phyloP scores from a whole-genome alignment of 164 flowering plant genomes.

The Stephania yunnanensis region DNA sequence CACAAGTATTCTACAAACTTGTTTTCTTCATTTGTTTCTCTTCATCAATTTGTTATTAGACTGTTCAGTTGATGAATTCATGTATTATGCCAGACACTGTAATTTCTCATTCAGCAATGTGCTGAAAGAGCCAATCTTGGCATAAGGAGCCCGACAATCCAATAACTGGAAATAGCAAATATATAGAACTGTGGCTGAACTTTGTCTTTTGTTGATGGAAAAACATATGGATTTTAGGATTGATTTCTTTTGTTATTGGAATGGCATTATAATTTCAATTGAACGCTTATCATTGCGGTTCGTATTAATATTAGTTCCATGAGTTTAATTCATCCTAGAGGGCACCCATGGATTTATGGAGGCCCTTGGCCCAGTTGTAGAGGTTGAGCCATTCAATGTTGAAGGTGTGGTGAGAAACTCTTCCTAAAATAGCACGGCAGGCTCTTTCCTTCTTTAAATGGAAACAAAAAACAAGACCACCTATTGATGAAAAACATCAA shows the following conservation, averaged over 20 bases:
- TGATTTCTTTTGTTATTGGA: too few species aligned
- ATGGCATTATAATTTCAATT: too few species aligned
- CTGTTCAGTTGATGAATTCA: background rate
- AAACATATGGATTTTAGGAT: too few species aligned
- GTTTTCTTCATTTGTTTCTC: background rate
- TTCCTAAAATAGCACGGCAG: too few species aligned
- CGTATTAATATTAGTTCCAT: background rate
- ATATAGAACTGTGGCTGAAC: background rate
- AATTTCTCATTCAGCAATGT: background rate
- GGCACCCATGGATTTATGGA: too few species aligned
- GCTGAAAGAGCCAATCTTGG: background rate
- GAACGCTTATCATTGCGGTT: background rate
- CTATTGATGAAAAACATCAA: too few species aligned
- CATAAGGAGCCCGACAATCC: background rate
- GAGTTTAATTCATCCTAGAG: background rate
- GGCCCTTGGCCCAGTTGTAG: too few species aligned
- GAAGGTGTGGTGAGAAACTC: too few species aligned
- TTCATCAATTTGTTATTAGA: background rate
- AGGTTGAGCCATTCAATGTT: too few species aligned
- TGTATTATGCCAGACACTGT: background rate
- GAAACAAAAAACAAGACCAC: too few species aligned
- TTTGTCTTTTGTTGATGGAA: background rate
- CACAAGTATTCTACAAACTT: background rate
- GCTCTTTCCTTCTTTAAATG: too few species aligned
- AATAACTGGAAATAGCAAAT: background rate